These are phyloP conservation scores for Chaetothyriales sp. DNA, from an alignment of 2,329 filamentous ascomycete species.

Conservation along the genomic window DNA sequence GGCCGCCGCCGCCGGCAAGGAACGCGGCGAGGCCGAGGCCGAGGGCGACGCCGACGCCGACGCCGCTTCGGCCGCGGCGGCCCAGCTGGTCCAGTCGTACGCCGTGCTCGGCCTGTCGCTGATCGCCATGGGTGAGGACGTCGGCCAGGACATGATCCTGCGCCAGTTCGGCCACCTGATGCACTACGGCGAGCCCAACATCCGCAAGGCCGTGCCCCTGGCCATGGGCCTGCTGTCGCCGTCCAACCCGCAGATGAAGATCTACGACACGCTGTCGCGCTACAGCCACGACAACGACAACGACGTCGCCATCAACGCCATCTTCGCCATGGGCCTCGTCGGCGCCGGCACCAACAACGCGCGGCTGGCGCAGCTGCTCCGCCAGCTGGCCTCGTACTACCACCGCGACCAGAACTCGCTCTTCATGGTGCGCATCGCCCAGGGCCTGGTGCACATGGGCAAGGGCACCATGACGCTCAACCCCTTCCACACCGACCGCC, in stretches of 20 bases:
- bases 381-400: constrained; percentile 95
- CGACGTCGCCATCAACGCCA: constrained; percentile 94
- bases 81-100: constrained; percentile 90
- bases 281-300: constrained; percentile 99
- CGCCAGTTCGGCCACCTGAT: constrained; percentile 95
- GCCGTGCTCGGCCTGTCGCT: constrained; percentile 87
- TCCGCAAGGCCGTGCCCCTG: constrained; percentile 85
- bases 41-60: constrained; percentile 71
- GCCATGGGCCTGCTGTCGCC: constrained; percentile 95
- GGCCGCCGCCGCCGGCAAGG: constrained; percentile 86
- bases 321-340: constrained; percentile 96
- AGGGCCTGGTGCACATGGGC: constrained; percentile 96
- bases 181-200: constrained; percentile 97
- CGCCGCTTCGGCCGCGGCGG: constrained; percentile 83
- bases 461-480: constrained; percentile 93
- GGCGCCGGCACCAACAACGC: constrained; percentile 98
- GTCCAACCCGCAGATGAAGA: constrained; percentile 99
- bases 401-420: constrained; percentile 89
- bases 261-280: constrained; percentile 92
- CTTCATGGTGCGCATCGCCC: constrained; percentile 98
- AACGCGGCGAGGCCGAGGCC: constrained; percentile 40
- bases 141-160: constrained; percentile 97
- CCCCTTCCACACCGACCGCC: constrained; percentile 98
- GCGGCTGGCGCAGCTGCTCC: constrained; percentile 79
- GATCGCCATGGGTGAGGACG: constrained; percentile 95